Evolutionary conservation across 768 basidiomycete genomes (phyloP), one percentile per base, ranked within the genome.

Genomic region (Hypsizygus marmoreus): DNA sequence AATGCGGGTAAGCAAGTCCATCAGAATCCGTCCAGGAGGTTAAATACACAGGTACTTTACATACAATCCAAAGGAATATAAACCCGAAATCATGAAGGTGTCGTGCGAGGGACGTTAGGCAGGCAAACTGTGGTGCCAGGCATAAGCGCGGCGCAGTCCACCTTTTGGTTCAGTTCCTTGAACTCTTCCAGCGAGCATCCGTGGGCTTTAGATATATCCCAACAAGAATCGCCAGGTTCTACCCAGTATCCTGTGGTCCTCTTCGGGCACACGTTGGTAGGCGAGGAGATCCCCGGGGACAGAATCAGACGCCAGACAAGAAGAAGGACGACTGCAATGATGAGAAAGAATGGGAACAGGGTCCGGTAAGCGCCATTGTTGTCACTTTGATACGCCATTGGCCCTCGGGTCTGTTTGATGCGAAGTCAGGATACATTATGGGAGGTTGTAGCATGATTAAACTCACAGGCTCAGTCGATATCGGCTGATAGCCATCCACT

Each of bases 331-430:
- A 81, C 83, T 9, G 76, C 79, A 32, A 86, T 74, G 38, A 86
- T 75, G 46, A 88, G 80, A 70, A 86, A 83, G 69, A 86, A 88
- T 6, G 85, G 85, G 56, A 84, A 82, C 6, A 88, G 71, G 0
- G 81, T 75, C 17, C 79, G 76, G 56, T 86, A 86, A 5, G 79
- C 69, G 11, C 33, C 6, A 36, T 1, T 1, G n/a, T n/a, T n/a
- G n/a, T n/a, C n/a, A n/a, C n/a, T n/a, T 32, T 63, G 63, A 41
- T 61, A 59, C 34, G 72, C 61, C 55, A 68, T 58, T 13, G 58
- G 51, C 17, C 47, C 47, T 60, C 64, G 49, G 16, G 19, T 33
- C 49, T 51, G 14, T n/a, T n/a, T n/a, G n/a, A n/a, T n/a, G n/a
- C n/a, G n/a, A n/a, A n/a, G n/a, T n/a, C n/a, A n/a, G n/a, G n/a